These are phyloP conservation scores for Paraphaeosphaeria minitans DNA, from an alignment of 2,329 filamentous ascomycete genomes.

Conservation along the genomic window DNA sequence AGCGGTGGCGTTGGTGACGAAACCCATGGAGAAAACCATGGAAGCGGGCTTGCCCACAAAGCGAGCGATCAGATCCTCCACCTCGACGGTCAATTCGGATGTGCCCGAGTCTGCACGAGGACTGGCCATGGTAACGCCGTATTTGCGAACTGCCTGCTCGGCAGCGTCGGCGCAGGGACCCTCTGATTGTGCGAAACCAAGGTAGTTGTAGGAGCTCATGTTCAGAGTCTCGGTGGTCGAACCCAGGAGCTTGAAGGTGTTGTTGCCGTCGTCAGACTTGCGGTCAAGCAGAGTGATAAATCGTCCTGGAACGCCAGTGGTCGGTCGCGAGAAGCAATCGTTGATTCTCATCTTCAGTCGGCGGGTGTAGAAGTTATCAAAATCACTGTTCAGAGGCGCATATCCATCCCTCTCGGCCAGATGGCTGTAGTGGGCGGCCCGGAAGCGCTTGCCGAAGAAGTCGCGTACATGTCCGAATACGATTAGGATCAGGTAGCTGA, in stretches of 20 bases:
- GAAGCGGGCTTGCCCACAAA: slow-evolving; percentile 94
- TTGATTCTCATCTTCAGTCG: slow-evolving; percentile 93
- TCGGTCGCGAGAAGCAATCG: slow-evolving; percentile 92
- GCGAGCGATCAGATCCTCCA: slow-evolving; percentile 84
- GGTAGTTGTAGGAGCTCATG: slow-evolving; percentile 99
- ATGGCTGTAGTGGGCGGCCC: slow-evolving; percentile 82
- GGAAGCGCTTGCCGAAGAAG: slow-evolving; percentile 97
- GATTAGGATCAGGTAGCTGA: slow-evolving; percentile 96
- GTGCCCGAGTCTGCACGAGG: slow-evolving; percentile 84
- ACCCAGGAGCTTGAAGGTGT: slow-evolving; percentile 85
- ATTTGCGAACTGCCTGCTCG: slow-evolving; percentile 82
- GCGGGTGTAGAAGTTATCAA: slow-evolving; percentile 97
- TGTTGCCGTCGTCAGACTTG: slow-evolving; percentile 88
- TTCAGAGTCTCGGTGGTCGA: slow-evolving; percentile 94
- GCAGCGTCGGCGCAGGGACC: slow-evolving; percentile 94
- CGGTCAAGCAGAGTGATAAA: slow-evolving; percentile 94
- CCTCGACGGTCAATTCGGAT: slow-evolving; percentile 83
- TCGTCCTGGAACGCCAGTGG: slow-evolving; percentile 89
- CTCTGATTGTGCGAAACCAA: slow-evolving; percentile 96
- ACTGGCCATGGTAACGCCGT: slow-evolving; percentile 82
- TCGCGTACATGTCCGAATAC: slow-evolving; percentile 94
- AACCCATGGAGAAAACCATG: slow-evolving; percentile 99
- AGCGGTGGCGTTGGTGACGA: slow-evolving; percentile 90
- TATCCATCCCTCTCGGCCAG: slow-evolving; percentile 86
- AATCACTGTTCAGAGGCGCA: slow-evolving; percentile 94